These are phyloP conservation scores for Lizonia empirigonia DNA, from an alignment of 2,329 filamentous ascomycete genomes.

Conservation along the genomic window DNA sequence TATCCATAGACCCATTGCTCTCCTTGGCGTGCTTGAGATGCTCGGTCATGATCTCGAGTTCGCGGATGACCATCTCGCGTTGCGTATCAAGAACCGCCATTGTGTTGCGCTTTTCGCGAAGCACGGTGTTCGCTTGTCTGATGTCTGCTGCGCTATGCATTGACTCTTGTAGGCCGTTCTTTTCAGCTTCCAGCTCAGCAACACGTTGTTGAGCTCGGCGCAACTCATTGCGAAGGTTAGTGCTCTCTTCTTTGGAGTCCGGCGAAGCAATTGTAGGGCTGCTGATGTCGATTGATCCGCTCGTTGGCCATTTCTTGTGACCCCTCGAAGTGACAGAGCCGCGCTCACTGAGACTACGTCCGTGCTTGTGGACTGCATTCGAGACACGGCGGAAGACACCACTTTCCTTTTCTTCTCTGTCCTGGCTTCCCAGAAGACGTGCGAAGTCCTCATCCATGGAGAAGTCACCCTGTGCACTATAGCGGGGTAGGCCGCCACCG, in stretches of 20 bases:
- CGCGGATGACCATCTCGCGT: conserved; percentile 91
- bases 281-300: conserved; percentile 61
- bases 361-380: conserved; percentile 85
- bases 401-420: conserved; percentile 53
- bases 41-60: conserved; percentile 86
- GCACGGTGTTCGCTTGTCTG: conserved; percentile 81
- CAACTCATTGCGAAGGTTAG: conserved; percentile 69
- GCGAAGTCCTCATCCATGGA: conserved; percentile 96
- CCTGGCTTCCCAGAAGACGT: conserved; percentile 78
- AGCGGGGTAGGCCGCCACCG: conserved; percentile 49
- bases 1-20: conserved; percentile 75
- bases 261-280: conserved; percentile 71
- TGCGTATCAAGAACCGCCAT: conserved; percentile 94
- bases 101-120: conserved; percentile 92
- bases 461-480: conserved; percentile 81
- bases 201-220: conserved; percentile 82
- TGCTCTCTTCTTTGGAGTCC: conserved; percentile 53
- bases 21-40: conserved; percentile 88
- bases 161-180: conserved; percentile 59
- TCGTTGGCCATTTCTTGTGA: conserved; percentile 50
- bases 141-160: conserved; percentile 66
- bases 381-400: conserved; percentile 82
- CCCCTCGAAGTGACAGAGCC: conserved; percentile 45
- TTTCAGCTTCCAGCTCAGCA: conserved; percentile 83
- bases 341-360: conserved; percentile 79